Conservation (phyloP, 1,284 basidiomycete species). For the Golubevia sp. region DNA sequence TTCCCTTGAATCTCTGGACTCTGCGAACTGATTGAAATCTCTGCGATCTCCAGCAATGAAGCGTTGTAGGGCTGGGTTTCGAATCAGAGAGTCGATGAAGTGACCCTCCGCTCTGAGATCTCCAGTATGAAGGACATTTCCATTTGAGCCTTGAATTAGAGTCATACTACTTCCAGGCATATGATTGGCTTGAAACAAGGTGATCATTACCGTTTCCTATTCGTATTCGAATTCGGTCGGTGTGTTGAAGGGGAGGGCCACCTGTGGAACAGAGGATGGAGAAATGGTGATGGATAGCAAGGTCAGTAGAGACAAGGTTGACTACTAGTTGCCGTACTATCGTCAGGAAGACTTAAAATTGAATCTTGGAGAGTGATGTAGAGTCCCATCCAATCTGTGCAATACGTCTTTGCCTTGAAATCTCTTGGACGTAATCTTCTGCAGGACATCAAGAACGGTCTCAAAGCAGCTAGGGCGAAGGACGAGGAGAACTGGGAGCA, state of each 20-base stretch:
- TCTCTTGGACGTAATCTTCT: neutral
- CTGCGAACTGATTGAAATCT: too few species aligned
- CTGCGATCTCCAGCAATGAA: slow-evolving; percentile 25
- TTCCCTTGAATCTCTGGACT: too few species aligned
- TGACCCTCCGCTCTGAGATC: slow-evolving; percentile 47
- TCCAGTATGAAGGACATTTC: slow-evolving; percentile 51
- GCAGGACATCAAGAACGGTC: neutral
- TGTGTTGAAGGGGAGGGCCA: slow-evolving; percentile 68
- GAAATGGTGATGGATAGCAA: too few species aligned
- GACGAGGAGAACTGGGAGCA: neutral
- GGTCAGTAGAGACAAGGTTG: too few species aligned
- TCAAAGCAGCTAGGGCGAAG: neutral
- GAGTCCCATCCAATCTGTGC: too few species aligned
- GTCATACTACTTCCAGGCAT: slow-evolving; percentile 53
- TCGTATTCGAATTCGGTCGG: slow-evolving; percentile 72
- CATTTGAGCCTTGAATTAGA: slow-evolving; percentile 41
- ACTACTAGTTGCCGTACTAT: too few species aligned
- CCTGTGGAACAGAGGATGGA: too few species aligned
- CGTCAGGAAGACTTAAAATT: too few species aligned
- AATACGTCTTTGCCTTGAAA: too few species aligned
- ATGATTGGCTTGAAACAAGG: slow-evolving; percentile 52
- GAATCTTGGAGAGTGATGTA: too few species aligned
- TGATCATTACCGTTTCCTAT: slow-evolving; percentile 67
- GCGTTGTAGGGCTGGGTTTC: slow-evolving; percentile 30
- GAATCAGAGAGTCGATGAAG: slow-evolving; percentile 44